These are phyloP conservation scores for Pichia norvegensis DNA, from an alignment of 1,139 yeast genomes.

Conservation along the genomic window DNA sequence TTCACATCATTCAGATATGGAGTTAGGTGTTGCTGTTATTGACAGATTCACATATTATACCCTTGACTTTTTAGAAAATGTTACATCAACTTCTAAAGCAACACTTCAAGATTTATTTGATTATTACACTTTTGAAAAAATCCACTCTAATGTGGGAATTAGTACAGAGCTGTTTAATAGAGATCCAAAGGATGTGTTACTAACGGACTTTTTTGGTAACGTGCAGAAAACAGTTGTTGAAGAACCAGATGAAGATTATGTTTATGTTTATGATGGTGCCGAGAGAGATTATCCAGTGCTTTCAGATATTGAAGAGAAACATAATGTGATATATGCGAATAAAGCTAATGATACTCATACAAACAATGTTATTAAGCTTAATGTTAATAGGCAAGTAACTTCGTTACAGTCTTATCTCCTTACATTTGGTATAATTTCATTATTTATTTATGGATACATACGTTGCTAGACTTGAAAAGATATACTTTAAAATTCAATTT, in stretches of 20 bases:
- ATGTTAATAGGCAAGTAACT: neutral
- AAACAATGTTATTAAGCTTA: conserved; percentile 5
- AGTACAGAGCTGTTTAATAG: conserved; percentile 71
- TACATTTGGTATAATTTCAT: neutral
- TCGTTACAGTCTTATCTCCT: conserved; percentile 3
- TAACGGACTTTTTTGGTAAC: conserved; percentile 94
- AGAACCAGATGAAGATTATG: conserved; percentile 10
- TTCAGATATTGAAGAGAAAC: neutral
- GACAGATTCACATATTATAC: conserved; percentile 93
- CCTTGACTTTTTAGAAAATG: conserved; percentile 76
- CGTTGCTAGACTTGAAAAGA: neutral
- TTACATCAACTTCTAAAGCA: conserved; percentile 62
- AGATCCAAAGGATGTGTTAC: conserved; percentile 58
- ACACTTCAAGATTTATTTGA: conserved; percentile 81
- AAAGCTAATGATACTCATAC: neutral
- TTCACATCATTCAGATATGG: conserved; percentile 92
- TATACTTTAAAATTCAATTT: neutral
- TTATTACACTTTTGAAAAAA: conserved; percentile 73
- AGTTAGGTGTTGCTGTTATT: conserved; percentile 95
- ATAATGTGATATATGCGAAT: neutral
- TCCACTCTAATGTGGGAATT: conserved; percentile 90
- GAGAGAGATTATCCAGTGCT: conserved; percentile 2
- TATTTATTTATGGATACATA: conserved; percentile 2
- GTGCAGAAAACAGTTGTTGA: conserved; percentile 78
- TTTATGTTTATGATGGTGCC: conserved; percentile 12